phyloP scores from a whole-genome alignment of 1,284 basidiomycete genomes.

The Rhodotorula mucilaginosa region DNA sequence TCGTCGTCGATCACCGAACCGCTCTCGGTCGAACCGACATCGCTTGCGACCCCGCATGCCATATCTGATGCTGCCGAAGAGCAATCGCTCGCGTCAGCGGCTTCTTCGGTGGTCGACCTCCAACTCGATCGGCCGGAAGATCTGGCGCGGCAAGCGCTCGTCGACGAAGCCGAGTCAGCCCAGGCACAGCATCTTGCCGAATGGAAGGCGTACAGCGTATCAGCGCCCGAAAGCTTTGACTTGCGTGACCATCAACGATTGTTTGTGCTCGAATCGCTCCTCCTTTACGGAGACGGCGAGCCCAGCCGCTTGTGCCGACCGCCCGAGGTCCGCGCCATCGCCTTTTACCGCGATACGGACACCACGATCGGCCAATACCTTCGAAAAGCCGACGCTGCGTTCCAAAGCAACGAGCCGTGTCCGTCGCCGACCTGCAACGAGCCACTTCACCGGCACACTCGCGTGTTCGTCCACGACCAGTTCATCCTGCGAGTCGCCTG shows the following conservation, averaged over 20 bases:
- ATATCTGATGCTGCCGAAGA: background rate
- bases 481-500: constrained; percentile 19
- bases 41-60: background rate
- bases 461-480: constrained; percentile 83
- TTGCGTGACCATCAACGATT: constrained; percentile 93
- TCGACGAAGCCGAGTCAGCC: constrained; percentile 68
- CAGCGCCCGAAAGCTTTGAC: constrained; percentile 68
- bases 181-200: constrained; percentile 79
- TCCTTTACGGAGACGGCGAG: constrained; percentile 53
- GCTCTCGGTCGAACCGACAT: background rate
- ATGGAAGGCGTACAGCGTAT: constrained; percentile 90
- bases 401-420: constrained; percentile 68
- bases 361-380: constrained; percentile 89
- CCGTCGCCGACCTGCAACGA: constrained; percentile 78
- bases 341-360: constrained; percentile 91
- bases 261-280: constrained; percentile 67
- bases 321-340: constrained; percentile 63
- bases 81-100: background rate
- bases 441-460: constrained; percentile 78
- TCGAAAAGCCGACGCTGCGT: constrained; percentile 62
- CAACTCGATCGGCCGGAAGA: constrained; percentile 47
- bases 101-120: background rate
- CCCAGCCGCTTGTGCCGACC: constrained; percentile 49
- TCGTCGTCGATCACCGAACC: constrained; percentile 8
- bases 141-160: constrained; percentile 65